Base-by-base conservation (phyloP, 2,329 filamentous ascomycete species). In the Fusarium tjaetaba region DNA sequence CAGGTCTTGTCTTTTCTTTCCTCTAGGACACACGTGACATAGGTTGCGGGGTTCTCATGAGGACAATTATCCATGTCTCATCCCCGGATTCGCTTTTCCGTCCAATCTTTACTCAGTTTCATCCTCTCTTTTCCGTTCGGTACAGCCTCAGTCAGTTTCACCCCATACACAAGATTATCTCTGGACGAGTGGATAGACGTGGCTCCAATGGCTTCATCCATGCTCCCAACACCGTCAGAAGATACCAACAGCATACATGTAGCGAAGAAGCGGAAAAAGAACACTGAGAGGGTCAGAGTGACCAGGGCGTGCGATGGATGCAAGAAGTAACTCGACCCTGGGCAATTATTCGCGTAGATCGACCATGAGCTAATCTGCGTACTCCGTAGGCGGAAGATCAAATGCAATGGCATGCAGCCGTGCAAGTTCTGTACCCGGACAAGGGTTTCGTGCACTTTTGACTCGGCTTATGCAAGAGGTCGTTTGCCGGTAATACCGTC, bases 371-470 rank as follows among this genome's bases (percentile, higher is more conserved):
- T 77, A 68, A 77, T 61, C 43, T 20, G n/a, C n/a, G n/a, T n/a
- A n/a, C n/a, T n/a, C n/a, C n/a, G n/a, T 32, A 78, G 76, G 52
- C 61, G 75, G 39, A 78, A 78, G 61, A 78, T 78, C 53, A 76
- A 76, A 13, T 78, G 76, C 46, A 71, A 76, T 63, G 76, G 76
- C 39, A 68, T 68, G 14, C 73, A 76, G 51, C 76, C 76, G n/a
- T 78, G 76, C 51, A 75, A 68, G 43, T 77, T 78, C 20, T 78
- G 75, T 18, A 52, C 49, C 18, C 65, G 76, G 36, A 70, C 74
- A 55, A 70, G 67, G 61, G 62, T 61, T 3, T 53, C 59, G 22
- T 78, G 77, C 26, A 78, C 75, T 14, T 78, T 78, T 61, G 55
- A 77, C 30, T 76, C 77, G 22, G 58, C 77, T 20, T 78, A 78